These are phyloP conservation scores for Notholithocarpus densiflorus DNA, from an alignment of 306 rosid genomes.

Conservation along the genomic window DNA sequence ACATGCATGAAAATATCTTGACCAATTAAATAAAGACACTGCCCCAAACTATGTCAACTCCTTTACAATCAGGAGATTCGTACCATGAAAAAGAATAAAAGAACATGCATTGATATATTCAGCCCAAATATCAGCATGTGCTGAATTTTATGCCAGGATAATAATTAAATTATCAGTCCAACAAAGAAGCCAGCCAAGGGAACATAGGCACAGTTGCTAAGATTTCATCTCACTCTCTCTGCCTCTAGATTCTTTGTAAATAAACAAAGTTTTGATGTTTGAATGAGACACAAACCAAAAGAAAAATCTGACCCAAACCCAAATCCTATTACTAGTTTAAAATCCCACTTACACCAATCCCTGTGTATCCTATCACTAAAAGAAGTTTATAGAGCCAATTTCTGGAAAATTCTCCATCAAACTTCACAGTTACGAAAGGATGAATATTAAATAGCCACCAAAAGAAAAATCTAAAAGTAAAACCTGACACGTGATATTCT, in stretches of 20 bases:
- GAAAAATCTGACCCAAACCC: neutral
- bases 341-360: neutral
- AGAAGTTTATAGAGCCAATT: too few species aligned
- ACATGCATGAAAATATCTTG: conserved; percentile 16
- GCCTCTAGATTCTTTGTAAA: neutral
- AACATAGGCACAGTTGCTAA: neutral
- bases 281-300: neutral
- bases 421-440: neutral
- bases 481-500: neutral
- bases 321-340: neutral
- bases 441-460: neutral
- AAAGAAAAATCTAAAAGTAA: neutral
- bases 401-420: neutral
- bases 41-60: neutral
- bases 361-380: neutral
- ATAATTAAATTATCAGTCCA: neutral
- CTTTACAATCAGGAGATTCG: neutral
- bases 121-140: neutral
- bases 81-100: too few species aligned
- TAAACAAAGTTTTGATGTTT: neutral
- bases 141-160: neutral
- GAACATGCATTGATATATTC: neutral
- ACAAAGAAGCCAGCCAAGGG: neutral
- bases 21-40: neutral
- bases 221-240: neutral